Conservation (phyloP, 2,329 filamentous ascomycete genomes). For the Curvularia eragrostidis region DNA sequence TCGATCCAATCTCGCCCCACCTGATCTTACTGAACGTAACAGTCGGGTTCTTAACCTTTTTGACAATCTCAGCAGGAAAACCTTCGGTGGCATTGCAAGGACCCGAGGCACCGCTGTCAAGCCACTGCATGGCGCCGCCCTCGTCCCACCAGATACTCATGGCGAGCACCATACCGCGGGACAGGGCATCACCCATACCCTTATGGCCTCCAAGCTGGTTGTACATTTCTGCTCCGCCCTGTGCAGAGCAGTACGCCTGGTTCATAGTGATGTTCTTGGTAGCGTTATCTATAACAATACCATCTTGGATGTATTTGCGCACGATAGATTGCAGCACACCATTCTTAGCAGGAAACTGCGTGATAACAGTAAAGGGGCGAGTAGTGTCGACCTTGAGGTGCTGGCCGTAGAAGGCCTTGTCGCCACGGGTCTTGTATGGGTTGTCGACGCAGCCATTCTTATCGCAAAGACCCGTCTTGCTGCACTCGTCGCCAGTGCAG, state of each 20-base stretch:
- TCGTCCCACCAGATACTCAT: slow-evolving; percentile 65
- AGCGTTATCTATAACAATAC: slow-evolving; percentile 65
- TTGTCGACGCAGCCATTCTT: slow-evolving; percentile 48
- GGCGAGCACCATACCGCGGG: slow-evolving; percentile 61
- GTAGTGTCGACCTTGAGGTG: slow-evolving; percentile 63
- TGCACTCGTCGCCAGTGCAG: slow-evolving; percentile 53
- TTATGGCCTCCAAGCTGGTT: slow-evolving; percentile 52
- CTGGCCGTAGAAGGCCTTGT: slow-evolving; percentile 39
- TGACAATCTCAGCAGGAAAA: slow-evolving; percentile 57
- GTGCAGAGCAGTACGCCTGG: slow-evolving; percentile 39
- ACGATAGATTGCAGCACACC: slow-evolving; percentile 67
- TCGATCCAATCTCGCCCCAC: slow-evolving; percentile 67
- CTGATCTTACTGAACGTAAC: slow-evolving; percentile 65
- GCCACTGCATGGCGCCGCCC: slow-evolving; percentile 63
- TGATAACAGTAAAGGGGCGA: slow-evolving; percentile 69
- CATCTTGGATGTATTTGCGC: slow-evolving; percentile 70
- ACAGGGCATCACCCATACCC: slow-evolving; percentile 57
- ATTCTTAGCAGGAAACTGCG: slow-evolving; percentile 67
- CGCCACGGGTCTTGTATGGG: slow-evolving; percentile 36
- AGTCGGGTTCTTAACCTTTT: slow-evolving; percentile 56
- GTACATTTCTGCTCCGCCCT: slow-evolving; percentile 38
- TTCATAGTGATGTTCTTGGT: slow-evolving; percentile 44
- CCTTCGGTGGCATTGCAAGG: slow-evolving; percentile 64
- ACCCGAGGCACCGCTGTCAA: slow-evolving; percentile 60
- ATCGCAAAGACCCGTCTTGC: slow-evolving; percentile 42